Percentiles rank a stretch among this genome's conserved stretches.
These are phyloP conservation scores for Albophoma yamanashiensis DNA, from an alignment of 2,329 filamentous ascomycete species.

Conservation along the genomic window DNA sequence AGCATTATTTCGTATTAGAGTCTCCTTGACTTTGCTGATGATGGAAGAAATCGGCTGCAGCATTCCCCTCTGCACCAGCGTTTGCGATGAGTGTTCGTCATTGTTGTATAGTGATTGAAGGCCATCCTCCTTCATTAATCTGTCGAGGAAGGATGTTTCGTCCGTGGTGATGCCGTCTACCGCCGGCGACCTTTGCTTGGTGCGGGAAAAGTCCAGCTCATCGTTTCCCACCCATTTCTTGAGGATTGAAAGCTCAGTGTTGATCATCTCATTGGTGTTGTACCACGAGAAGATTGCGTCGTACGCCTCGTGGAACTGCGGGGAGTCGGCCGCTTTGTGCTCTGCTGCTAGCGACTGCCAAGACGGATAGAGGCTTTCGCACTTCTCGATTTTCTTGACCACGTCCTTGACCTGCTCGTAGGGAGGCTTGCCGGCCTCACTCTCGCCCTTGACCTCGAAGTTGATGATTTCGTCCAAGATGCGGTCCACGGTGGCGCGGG, in stretches of 20 bases:
- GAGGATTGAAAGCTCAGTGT: slow-evolving; percentile 81
- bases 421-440: slow-evolving; percentile 79
- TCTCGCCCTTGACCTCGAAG: slow-evolving; percentile 90
- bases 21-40: slow-evolving; percentile 87
- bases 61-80: slow-evolving; percentile 57
- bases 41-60: slow-evolving; percentile 73
- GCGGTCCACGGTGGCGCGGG: slow-evolving; percentile 60
- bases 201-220: slow-evolving; percentile 80
- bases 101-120: slow-evolving; percentile 84
- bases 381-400: slow-evolving; percentile 81
- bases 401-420: slow-evolving; percentile 84
- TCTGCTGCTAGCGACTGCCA: slow-evolving; percentile 61
- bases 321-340: slow-evolving; percentile 67
- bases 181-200: slow-evolving; percentile 54
- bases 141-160: slow-evolving; percentile 87
- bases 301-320: slow-evolving; percentile 69
- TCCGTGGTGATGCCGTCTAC: slow-evolving; percentile 64
- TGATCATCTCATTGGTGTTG: slow-evolving; percentile 94
- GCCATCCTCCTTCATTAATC: slow-evolving; percentile 90
- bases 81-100: slow-evolving; percentile 30
- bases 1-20: slow-evolving; percentile 75
- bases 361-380: slow-evolving; percentile 77
- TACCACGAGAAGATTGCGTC: slow-evolving; percentile 91
- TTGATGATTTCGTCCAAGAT: slow-evolving; percentile 80
- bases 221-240: slow-evolving; percentile 97